Base-by-base conservation (phyloP, 495 filamentous ascomycete genomes). In the Xylaria telfairii region DNA sequence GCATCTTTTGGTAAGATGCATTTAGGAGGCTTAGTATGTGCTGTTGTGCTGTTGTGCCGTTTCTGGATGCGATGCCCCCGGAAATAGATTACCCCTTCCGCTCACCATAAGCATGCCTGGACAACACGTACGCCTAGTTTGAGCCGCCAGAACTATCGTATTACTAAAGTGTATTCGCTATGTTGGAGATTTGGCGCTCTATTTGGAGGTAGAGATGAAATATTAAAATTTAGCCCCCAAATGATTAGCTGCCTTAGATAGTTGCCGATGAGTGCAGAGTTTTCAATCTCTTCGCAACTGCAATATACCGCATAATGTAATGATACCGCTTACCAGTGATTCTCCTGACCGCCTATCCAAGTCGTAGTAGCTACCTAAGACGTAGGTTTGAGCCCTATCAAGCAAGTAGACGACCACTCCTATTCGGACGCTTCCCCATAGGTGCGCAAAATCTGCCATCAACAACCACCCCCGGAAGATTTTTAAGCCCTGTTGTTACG, bases 181-280 rank as follows among this genome's bases (percentile, higher is more conserved):
- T 51, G 1, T 34, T 17, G 26, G 44, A 42, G 28, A 39, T 37
- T 1, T 28, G 19, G 37, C 62, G 28, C 42, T 49, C 42, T 65
- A 65, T 39, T 44, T 8, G 28, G 56, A 28, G 19, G 4, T 24
- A 30, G 9, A 51, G 17, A 9, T 60, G 9, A 51, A 49, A 65
- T 51, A 37, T 65, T 13, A 39, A n/a, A n/a, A 28, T 65, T 21
- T 30, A 19, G 61, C 62, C 62, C 62, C 62, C 62, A 65, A 65
- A 49, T 37, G 13, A 47, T 19, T 30, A 24, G 2, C 13, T n/a
- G n/a, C n/a, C n/a, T n/a, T n/a, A n/a, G n/a, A n/a, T n/a, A n/a
- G 17, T 28, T 15, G 15, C 17, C 41, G 5, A 64, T 1, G 41
- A n/a, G 2, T 28, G 28, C 42, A 65, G 62, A 65, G 44, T 49